These are phyloP conservation scores for Calonectria pseudoturangicola DNA, from an alignment of 2,329 filamentous ascomycete species.

Conservation along the genomic window DNA sequence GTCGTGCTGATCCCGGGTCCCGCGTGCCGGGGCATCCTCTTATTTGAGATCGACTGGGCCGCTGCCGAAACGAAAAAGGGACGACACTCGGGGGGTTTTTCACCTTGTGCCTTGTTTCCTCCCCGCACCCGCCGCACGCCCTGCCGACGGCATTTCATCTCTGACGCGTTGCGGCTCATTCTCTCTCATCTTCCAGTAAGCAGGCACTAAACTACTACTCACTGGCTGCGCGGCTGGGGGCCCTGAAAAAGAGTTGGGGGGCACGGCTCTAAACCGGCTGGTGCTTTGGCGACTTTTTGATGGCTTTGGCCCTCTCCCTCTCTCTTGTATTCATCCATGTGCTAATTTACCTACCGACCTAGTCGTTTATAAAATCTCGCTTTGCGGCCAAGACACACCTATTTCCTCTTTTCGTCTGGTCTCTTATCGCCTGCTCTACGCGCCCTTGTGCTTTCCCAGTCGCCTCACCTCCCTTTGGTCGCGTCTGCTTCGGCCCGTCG, in stretches of 20 bases:
- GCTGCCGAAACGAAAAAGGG: not conserved
- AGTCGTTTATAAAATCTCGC: not conserved
- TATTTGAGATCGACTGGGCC: constrained; percentile 3
- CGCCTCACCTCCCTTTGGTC: not conserved
- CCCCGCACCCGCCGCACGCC: too few relatives aligned
- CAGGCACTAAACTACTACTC: too few relatives aligned
- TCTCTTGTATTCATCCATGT: not conserved
- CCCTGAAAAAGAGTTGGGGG: not conserved
- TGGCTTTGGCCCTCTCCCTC: constrained; percentile 3
- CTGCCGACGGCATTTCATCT: too few relatives aligned
- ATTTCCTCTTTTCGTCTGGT: not conserved
- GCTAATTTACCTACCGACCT: not conserved
- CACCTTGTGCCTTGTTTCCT: not conserved
- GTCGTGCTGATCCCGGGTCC: constrained; percentile 3
- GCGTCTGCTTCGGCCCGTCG: not conserved
- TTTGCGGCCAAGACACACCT: not conserved
- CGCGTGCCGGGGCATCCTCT: not conserved
- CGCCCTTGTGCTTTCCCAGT: not conserved
- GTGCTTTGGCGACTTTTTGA: constrained; percentile 1
- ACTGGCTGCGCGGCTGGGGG: too few relatives aligned
- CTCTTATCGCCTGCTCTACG: not conserved
- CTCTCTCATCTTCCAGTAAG: too few relatives aligned
- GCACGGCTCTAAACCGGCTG: not conserved
- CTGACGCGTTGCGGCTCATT: too few relatives aligned
- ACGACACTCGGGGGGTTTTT: not conserved